A percentile compares a stretch with the other conserved stretches of the same genome.
phyloP scores from a whole-genome alignment of 768 basidiomycete species.

The Mycena polygramma region DNA sequence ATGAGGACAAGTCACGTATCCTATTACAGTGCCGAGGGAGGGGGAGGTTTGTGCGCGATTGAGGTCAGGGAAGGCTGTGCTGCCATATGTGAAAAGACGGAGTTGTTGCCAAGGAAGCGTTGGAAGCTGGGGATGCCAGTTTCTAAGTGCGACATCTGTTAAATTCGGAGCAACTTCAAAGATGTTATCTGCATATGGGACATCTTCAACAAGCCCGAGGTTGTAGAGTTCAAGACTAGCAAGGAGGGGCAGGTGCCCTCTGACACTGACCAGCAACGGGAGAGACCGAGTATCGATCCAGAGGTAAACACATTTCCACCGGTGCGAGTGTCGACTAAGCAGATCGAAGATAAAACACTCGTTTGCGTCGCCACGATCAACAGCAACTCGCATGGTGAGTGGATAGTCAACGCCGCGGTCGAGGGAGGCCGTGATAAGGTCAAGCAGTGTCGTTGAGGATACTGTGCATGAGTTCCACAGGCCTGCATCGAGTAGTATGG shows the following conservation, averaged over 20 bases:
- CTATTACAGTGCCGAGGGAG: too few relatives aligned
- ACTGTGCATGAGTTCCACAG: background rate
- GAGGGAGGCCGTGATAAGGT: background rate
- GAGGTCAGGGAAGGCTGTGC: too few relatives aligned
- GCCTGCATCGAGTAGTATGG: background rate
- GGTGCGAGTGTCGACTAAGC: conserved; percentile 3
- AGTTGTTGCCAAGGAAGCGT: too few relatives aligned
- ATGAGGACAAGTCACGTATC: too few relatives aligned
- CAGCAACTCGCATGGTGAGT: background rate
- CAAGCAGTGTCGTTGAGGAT: background rate
- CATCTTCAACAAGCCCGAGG: too few relatives aligned
- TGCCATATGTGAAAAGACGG: too few relatives aligned
- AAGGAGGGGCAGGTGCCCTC: conserved; percentile 3
- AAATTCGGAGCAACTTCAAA: conserved; percentile 11
- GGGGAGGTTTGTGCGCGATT: too few relatives aligned
- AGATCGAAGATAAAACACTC: background rate
- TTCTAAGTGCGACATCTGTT: background rate
- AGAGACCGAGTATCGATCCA: background rate
- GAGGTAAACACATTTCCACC: conserved; percentile 8
- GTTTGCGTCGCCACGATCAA: background rate
- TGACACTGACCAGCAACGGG: background rate
- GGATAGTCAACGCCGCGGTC: conserved; percentile 2
- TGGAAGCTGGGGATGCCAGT: too few relatives aligned
- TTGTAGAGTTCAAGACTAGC: background rate
- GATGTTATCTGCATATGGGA: background rate